Percentiles rank a stretch among this genome's conserved stretches.
Evolutionary conservation across 2,329 filamentous ascomycete genomes (phyloP).

Genomic region (Rhynchosporium secalis): DNA sequence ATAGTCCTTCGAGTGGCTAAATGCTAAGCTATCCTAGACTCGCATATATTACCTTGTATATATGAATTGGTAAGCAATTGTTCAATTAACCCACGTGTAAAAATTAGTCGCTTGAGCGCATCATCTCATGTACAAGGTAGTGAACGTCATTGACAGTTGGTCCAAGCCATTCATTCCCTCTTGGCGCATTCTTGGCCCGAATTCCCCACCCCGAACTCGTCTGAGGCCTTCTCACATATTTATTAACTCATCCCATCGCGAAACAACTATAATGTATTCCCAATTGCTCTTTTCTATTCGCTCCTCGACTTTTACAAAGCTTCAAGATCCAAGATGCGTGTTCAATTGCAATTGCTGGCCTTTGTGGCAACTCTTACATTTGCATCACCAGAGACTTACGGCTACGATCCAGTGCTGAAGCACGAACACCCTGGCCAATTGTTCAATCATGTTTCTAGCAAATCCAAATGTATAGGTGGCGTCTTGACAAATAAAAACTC

Average conservation of each 20-base stretch:
- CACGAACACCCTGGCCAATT: constrained; percentile 22
- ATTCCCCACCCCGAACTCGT: neutral
- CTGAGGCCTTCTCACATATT: neutral
- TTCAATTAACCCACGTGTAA: constrained; percentile 9
- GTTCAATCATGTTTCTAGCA: constrained; percentile 13
- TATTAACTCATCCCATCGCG: neutral
- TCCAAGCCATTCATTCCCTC: neutral
- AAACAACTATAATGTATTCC: too few relatives aligned
- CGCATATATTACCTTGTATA: constrained; percentile 4
- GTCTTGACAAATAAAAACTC: constrained; percentile 21
- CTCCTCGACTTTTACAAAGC: neutral
- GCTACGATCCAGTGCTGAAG: constrained; percentile 16
- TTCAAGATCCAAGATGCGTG: neutral
- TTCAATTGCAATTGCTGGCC: constrained; percentile 9
- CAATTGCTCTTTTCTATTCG: neutral
- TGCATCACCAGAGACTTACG: constrained; percentile 1
- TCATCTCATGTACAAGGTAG: neutral
- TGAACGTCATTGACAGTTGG: neutral
- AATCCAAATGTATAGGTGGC: constrained; percentile 14
- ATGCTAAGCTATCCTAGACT: neutral
- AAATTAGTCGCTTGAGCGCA: constrained; percentile 2
- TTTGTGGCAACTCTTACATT: neutral
- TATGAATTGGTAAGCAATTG: neutral
- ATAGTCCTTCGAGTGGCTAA: neutral
- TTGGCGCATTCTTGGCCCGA: constrained; percentile 6